Base-by-base conservation (phyloP, 345 rosid species). In the Gynandropsis gynandra region DNA sequence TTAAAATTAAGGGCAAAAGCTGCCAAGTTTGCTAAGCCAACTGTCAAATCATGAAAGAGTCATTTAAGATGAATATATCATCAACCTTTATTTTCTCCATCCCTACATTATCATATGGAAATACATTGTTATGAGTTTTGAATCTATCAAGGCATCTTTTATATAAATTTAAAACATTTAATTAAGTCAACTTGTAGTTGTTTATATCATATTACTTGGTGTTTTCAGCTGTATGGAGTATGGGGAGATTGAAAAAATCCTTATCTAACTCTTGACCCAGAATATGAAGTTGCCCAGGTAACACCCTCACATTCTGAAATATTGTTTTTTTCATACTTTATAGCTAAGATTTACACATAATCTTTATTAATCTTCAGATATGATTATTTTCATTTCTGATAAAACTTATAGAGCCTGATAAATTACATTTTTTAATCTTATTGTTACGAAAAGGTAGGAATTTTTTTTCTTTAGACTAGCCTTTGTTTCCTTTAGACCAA, bases 221-320 rank as follows among this genome's bases (percentile, higher is more conserved):
- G 21, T 49, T 74, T 80, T 69, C 77, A 87, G 98, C 92, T 95
- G 21, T 84, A 63, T 79, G 98, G 98, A 68, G 77, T 90, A 42
- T 90, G 98, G 98, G 98, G 92, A 51, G 87, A 84, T 66, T 90
- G 98, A 96, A 73, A 64, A 47, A 74, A 71, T 66, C 81, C 87
- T 64, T 90, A 90, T 74, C 76, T 82, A 66, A 84, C 98, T 61
- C 85, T 87, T 24, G 87, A 90, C 82, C 96, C 96, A 47, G 85
- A 78, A 54, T 90, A 90, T 61, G 98, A 90, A 79, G 95, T 95
- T 42, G 83, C 87, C 36, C 96, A 90, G 96, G 96, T 90, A 82
- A 67, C 64, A 27, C 45, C 39, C 61, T 52, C 54, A 50, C 45
- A 62, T 65, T 49, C 48, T 18, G 13, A 52, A 53, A 38, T 38